Base-by-base conservation (phyloP, 2,329 filamentous ascomycete genomes). In the Botrytis porri region DNA sequence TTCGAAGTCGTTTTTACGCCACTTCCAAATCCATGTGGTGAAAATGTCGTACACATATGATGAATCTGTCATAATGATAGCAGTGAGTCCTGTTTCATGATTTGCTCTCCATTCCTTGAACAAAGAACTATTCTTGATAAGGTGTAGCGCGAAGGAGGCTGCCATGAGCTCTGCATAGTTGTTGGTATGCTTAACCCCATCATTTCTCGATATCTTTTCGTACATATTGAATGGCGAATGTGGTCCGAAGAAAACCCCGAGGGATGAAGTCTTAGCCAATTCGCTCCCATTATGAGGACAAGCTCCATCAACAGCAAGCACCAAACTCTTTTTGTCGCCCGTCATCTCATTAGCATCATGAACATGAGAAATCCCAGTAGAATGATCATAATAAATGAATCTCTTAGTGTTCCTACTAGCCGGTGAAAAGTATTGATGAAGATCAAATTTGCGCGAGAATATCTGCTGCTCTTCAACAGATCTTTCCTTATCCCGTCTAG, bases 401-500 rank as follows among this genome's bases (percentile, higher is more conserved):
- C 35, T 67, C 29, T 67, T 54, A 6, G 48, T 67, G 25, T 67
- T 67, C 5, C 65, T 57, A 22, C 65, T 67, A 20, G 65, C 65
- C 0, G 65, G 65, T 1, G 65, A 67, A n/a, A 67, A 67, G 7
- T 67, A 67, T 12, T 67, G 65, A 57, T 67, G 65, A 2, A 67
- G 65, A 22, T 67, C 48, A 67, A 67, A 67, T 54, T 41, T 67
- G 6, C 65, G 65, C 16, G 65, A 57, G 14, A 9, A 67, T 16
- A 41, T 67, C 29, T 16, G n/a, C 37, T 16, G n/a, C 1, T 67
- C 65, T 12, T 41, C 48, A 0, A 5, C 3, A 41, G 65, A 67
- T 4, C 65, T 67, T 4, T 41, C n/a, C 18, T 43, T 18, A 22
- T 67, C 25, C 35, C 65, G 25, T 7, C 35, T 41, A 7, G 35